Conservation (phyloP, 1,139 yeast species). For the Suhomyces ambrosiae region DNA sequence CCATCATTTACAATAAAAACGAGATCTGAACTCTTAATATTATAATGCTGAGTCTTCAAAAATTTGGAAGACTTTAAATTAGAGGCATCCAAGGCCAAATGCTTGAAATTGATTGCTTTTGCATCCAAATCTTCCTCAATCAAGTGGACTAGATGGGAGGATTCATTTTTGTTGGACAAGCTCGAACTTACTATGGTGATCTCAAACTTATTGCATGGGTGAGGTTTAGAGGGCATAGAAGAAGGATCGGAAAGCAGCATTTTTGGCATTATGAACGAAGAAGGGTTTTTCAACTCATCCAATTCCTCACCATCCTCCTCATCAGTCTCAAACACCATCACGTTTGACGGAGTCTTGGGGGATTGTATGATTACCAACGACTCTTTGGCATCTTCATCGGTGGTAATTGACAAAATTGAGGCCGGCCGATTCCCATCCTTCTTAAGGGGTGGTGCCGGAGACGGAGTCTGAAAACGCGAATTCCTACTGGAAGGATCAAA, state of each 20-base stretch:
- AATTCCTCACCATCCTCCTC: conserved; percentile 40
- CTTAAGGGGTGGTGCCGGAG: conserved; percentile 3
- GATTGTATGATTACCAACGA: conserved; percentile 20
- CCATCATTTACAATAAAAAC: conserved; percentile 48
- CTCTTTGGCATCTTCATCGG: conserved; percentile 30
- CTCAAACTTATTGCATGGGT: conserved; percentile 18
- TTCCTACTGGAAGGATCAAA: no score
- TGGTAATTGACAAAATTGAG: conserved; percentile 27
- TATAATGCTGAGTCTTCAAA: conserved; percentile 9
- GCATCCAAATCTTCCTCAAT: conserved; percentile 17
- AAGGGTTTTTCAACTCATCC: conserved; percentile 20
- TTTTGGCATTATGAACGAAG: conserved; percentile 44
- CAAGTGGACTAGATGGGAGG: conserved; percentile 23
- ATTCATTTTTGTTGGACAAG: conserved; percentile 22
- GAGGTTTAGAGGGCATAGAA: neutral
- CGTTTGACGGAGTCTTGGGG: conserved; percentile 18
- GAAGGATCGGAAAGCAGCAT: conserved; percentile 20
- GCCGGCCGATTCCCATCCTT: conserved; percentile 18
- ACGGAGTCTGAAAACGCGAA: conserved; percentile 1
- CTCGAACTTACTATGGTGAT: conserved; percentile 26
- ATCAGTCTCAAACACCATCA: conserved; percentile 47
- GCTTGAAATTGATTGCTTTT: conserved; percentile 19
- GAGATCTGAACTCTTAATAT: conserved; percentile 28
- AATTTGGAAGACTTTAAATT: conserved; percentile 1
- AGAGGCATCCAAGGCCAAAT: conserved; percentile 16